Percentiles rank a stretch among this genome's conserved stretches.
Evolutionary conservation across 768 basidiomycete genomes (phyloP).

Genomic region (Boletus huronensis): DNA sequence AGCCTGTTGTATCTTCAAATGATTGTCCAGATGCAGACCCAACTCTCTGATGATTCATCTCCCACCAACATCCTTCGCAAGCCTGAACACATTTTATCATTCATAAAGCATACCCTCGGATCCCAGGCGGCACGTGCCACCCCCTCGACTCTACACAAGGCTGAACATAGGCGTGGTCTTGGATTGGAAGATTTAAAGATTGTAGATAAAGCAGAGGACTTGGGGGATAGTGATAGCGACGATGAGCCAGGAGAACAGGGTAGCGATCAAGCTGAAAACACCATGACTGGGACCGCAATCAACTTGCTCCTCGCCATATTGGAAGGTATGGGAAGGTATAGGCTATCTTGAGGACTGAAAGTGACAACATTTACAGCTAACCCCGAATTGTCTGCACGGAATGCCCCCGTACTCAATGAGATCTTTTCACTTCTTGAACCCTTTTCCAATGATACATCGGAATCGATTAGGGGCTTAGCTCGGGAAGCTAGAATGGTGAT

Average conservation of each 20-base stretch:
- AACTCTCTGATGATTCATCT: constrained; percentile 52
- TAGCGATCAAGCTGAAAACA: constrained; percentile 45
- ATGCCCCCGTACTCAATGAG: constrained; percentile 61
- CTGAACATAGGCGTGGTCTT: constrained; percentile 18
- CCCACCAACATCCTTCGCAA: constrained; percentile 55
- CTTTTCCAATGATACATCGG: constrained; percentile 46
- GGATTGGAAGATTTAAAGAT: constrained; percentile 37
- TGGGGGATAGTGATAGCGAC: constrained; percentile 57
- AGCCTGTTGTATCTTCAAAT: constrained; percentile 75
- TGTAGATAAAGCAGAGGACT: constrained; percentile 33
- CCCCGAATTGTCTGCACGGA: constrained; percentile 55
- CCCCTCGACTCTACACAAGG: constrained; percentile 1
- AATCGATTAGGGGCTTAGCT: constrained; percentile 54
- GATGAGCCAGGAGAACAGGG: constrained; percentile 43
- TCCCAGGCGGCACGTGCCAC: constrained; percentile 22
- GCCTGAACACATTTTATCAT: constrained; percentile 73
- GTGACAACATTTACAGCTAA: constrained; percentile 37
- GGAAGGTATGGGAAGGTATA: constrained; percentile 56
- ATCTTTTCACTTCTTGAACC: constrained; percentile 66
- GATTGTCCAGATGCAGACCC: constrained; percentile 75
- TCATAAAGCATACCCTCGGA: constrained; percentile 76
- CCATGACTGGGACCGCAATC: constrained; percentile 73
- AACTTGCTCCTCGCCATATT: constrained; percentile 80
- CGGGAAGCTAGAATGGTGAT: constrained; percentile 83
- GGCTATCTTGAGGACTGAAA: not conserved